Conservation (phyloP, 192 early-diverging fungal species). For the Backusella luteola region DNA sequence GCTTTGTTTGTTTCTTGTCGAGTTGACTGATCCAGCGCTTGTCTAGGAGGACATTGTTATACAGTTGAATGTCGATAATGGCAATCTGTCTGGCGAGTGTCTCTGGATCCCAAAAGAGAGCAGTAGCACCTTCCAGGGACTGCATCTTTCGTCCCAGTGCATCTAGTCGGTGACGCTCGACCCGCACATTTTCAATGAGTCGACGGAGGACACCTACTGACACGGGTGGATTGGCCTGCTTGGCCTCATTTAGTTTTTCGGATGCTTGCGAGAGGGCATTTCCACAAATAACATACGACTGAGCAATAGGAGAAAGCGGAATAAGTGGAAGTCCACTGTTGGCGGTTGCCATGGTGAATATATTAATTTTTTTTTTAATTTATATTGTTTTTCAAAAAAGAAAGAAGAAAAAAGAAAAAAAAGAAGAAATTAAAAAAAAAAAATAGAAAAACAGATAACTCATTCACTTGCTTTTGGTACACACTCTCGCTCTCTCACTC, state of each 20-base stretch:
- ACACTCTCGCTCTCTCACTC: no score
- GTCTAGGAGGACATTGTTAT: slow-evolving; percentile 32
- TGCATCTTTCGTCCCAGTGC: slow-evolving; percentile 43
- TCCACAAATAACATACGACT: slow-evolving; percentile 31
- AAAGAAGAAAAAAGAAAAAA: not conserved
- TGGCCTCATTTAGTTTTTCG: slow-evolving; percentile 24
- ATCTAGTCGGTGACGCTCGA: slow-evolving; percentile 41
- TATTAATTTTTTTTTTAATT: not conserved
- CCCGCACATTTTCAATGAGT: slow-evolving; percentile 35
- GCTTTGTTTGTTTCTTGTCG: slow-evolving; percentile 35
- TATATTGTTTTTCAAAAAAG: not conserved
- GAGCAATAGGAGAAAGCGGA: slow-evolving; percentile 51
- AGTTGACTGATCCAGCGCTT: slow-evolving; percentile 37
- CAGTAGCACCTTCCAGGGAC: slow-evolving; percentile 36
- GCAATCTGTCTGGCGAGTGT: slow-evolving; percentile 48
- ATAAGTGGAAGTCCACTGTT: slow-evolving; percentile 43
- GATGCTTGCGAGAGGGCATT: slow-evolving; percentile 31
- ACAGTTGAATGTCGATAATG: slow-evolving; percentile 47
- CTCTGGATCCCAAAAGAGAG: slow-evolving; percentile 49
- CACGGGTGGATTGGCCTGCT: slow-evolving; percentile 2
- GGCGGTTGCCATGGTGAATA: not conserved
- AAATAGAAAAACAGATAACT: not conserved
- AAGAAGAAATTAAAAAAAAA: not conserved
- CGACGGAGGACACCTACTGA: not conserved
- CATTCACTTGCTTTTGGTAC: no score